Conservation (phyloP, 139 green algal genomes). For the Spirogloea muscicola region DNA sequence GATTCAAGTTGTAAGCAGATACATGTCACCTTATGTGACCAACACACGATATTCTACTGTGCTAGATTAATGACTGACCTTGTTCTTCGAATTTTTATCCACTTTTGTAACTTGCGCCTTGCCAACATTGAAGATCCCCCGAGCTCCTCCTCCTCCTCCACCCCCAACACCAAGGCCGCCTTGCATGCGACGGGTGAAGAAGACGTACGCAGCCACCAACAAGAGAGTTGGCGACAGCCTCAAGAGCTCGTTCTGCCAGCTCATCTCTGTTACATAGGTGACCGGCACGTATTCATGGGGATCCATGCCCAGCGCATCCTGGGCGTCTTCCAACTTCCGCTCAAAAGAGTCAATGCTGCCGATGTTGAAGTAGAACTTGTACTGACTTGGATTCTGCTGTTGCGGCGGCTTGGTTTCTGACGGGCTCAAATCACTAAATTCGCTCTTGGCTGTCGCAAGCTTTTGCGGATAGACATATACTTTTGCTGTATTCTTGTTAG, state of each 20-base stretch:
- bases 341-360: constrained; percentile 80
- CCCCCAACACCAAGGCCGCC: constrained; percentile 55
- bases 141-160: not conserved
- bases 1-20: no score
- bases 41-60: no score
- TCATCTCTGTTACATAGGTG: constrained; percentile 70
- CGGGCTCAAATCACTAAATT: no score
- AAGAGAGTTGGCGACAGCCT: constrained; percentile 83
- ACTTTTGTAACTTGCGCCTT: not conserved
- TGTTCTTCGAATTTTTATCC: not conserved
- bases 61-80: no score
- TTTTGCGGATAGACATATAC: constrained; percentile 44
- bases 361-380: constrained; percentile 95
- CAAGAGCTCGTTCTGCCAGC: constrained; percentile 68
- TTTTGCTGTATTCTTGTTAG: constrained; percentile 84
- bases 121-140: not conserved
- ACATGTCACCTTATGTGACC: no score
- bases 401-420: no score
- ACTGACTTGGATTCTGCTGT: no score
- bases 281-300: constrained; percentile 63
- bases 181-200: constrained; percentile 72
- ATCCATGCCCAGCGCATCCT: constrained; percentile 59
- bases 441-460: not conserved
- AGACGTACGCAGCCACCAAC: constrained; percentile 85
- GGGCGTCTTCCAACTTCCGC: constrained; percentile 90